phyloP scores from a whole-genome alignment of 257 asterid species.

The Nicotiana paniculata region DNA sequence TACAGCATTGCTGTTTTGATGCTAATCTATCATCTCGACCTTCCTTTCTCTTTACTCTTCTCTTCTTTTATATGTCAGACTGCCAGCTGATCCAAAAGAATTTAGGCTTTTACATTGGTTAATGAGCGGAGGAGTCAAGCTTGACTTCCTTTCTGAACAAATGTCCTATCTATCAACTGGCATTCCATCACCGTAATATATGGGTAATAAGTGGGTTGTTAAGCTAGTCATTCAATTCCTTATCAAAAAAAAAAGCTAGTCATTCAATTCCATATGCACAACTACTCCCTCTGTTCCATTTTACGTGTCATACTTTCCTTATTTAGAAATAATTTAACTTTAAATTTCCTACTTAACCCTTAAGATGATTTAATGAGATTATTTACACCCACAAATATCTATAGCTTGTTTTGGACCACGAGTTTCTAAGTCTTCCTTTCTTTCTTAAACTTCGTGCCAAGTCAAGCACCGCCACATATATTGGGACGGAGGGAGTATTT shows the following conservation, averaged over 20 bases:
- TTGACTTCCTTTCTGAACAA: neutral
- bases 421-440: too few species aligned
- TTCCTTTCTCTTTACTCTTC: neutral
- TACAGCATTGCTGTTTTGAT: neutral
- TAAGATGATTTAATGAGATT: too few species aligned
- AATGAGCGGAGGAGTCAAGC: neutral
- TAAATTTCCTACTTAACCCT: too few species aligned
- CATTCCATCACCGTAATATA: neutral
- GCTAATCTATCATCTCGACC: neutral
- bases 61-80: neutral
- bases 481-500: neutral
- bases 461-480: too few species aligned
- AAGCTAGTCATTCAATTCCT: neutral
- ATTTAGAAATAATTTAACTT: too few species aligned
- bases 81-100: neutral
- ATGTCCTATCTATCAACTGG: neutral
- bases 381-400: too few species aligned
- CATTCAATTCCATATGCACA: neutral
- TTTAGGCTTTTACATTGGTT: neutral
- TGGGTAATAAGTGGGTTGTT: neutral
- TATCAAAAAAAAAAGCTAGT: neutral
- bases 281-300: neutral
- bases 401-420: too few species aligned
- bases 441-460: too few species aligned
- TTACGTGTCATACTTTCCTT: too few species aligned